A percentile compares a stretch with the other conserved stretches of the same genome.
These are phyloP conservation scores for Trichoderma breve DNA, from an alignment of 2,329 filamentous ascomycete genomes.

Conservation along the genomic window DNA sequence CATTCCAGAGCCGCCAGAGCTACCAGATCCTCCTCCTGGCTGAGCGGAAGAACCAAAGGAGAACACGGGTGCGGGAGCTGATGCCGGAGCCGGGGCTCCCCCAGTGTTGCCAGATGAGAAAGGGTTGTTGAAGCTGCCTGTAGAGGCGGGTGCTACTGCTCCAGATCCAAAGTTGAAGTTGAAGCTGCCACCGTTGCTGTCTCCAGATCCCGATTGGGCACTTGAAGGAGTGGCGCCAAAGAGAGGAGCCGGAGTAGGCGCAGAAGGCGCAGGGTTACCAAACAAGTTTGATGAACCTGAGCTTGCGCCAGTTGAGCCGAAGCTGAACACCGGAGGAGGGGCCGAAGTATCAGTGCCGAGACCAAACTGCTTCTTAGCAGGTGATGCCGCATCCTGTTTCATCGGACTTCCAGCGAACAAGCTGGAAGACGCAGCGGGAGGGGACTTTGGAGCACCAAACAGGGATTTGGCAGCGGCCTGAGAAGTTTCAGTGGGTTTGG, in stretches of 20 bases:
- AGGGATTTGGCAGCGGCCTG: constrained; percentile 36
- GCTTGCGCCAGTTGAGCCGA: constrained; percentile 25
- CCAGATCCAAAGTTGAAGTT: constrained; percentile 36
- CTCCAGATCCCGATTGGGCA: constrained; percentile 22
- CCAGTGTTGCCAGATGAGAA: constrained; percentile 35
- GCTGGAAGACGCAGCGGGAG: constrained; percentile 29
- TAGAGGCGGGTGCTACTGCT: constrained; percentile 23
- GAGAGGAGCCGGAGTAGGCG: constrained; percentile 23
- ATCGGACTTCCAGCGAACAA: constrained; percentile 44
- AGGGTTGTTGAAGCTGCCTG: constrained; percentile 40
- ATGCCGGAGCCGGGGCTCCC: constrained; percentile 24
- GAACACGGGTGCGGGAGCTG: constrained; percentile 36
- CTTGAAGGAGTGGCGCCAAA: constrained; percentile 26
- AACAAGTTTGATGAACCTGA: constrained; percentile 41
- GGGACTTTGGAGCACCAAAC: constrained; percentile 40
- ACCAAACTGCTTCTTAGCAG: constrained; percentile 38
- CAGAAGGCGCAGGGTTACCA: constrained; percentile 28
- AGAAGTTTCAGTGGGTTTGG: constrained; percentile 31
- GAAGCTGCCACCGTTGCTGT: constrained; percentile 23
- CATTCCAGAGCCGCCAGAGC: constrained; percentile 28
- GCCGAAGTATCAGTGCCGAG: constrained; percentile 25
- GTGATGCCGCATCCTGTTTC: constrained; percentile 43
- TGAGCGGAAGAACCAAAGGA: constrained; percentile 36
- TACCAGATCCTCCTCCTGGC: background rate
- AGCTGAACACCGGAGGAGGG: constrained; percentile 37